Evolutionary conservation across 2,329 filamentous ascomycete species (phyloP), one percentile per base, ranked within the genome.

Genomic region (Cadophora gregata): DNA sequence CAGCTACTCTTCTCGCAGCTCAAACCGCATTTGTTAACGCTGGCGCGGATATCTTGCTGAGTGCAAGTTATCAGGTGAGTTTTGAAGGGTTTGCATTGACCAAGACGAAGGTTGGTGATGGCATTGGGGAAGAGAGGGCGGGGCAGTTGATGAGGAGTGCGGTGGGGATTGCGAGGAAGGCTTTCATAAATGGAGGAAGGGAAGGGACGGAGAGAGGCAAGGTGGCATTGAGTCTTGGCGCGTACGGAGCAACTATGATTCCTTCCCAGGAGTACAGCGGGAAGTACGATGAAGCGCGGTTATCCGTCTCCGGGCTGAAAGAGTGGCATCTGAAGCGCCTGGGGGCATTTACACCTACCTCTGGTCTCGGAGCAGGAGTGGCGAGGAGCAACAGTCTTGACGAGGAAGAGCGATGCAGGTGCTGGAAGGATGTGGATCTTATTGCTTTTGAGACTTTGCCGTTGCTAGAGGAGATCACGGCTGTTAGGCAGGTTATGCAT

Each of bases 361-460:
- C 45, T 27, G 45, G 3, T 4, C n/a, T 9, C 9, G 58, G 53
- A 14, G 51, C 19, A 4, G 19, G 42, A 16, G 36, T 31, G 25
- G 31, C 9, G 31, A 21, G 36, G 27, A 38, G 38, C 3, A 33
- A 48, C 21, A n/a, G 38, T 45, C 25, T 33, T 7, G 64, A 61
- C 8, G 33, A 53, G 36, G 24, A 59, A 16, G 66, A 67, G 48
- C 63, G 45, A 42, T 53, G 21, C 36, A 29, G 55, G 7, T 73
- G 68, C 51, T 76, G 75, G 75, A 50, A 60, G 1, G 59, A 82
- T 3, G 75, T 89, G 27, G 76, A 81, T 65, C 85, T 85, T 70
- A 76, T 91, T 50, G 87, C 88, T 0, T 85, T 91, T 63, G 89
- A 92, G 80, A 92, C 89, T 1, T 74, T 92, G 19, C 88, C 87